Evolutionary conservation across 305 asterid species (phyloP), one percentile per base, ranked within the genome.

Genomic region (Nicotiana rustica): DNA sequence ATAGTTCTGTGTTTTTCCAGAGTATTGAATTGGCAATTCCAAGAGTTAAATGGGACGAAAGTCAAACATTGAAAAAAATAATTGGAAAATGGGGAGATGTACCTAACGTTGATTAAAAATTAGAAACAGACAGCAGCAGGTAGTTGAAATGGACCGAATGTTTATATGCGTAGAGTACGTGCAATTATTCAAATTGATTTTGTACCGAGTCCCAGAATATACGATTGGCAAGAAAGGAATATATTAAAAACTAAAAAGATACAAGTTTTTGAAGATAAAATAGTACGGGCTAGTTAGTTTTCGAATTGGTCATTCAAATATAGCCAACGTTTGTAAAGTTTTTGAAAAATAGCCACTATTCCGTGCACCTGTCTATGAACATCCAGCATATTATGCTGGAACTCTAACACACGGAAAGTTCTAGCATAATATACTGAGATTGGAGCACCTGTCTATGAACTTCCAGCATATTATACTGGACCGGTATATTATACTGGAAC

Each of bases 61-160:
- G 78, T 19, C 36, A 41, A 70, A 10, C 38, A 25, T 65, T 25
- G n/a, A 64, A 64, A 64, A 10, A 12, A 31, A 25, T 25, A 10
- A 25, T 25, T 25, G 21, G 9, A 49, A 73, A 73, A 3, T 49
- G 62, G 64, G 44, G 79, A 25, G 64, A 73, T 49, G 79, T 52
- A 25, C 79, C 79, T 75, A 73, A 73, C 25, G 29, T 25, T 25
- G 79, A 73, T 49, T 19, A 52, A 49, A 21, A 10, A 12, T 47
- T 21, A 12, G 29, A 65, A 14, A 25, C 52, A 71, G 61, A 71
- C 19, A 6, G 47, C 15, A 52, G 79, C 38, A 75, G 62, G 62
- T 49, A 25, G 6, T 75, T 15, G 44, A 75, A 25, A 75, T 25
- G 29, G 64, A 52, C 44, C 36, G 15, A 71, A 73, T 47, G 15